phyloP scores from a whole-genome alignment of 2,329 filamentous ascomycete species.

The Penicillium sp. region DNA sequence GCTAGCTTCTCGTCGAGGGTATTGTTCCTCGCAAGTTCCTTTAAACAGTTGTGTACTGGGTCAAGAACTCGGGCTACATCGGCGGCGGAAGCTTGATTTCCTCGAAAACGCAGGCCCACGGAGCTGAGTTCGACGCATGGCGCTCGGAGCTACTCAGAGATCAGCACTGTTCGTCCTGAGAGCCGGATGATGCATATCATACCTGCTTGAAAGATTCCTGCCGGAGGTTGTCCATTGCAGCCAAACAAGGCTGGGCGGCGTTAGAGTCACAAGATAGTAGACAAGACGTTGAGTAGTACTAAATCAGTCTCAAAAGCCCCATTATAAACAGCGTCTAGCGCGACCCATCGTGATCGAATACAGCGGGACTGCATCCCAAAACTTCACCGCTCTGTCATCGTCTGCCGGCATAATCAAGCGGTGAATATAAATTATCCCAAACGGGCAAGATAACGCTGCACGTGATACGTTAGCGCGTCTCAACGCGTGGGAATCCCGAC shows the following conservation, averaged over 20 bases:
- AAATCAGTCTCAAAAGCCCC: neutral
- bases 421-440: conserved; percentile 12
- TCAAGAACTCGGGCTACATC: conserved; percentile 50
- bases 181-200: conserved; percentile 1
- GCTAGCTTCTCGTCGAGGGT: conserved; percentile 75
- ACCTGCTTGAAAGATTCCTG: conserved; percentile 44
- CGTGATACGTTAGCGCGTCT: conserved; percentile 14
- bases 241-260: neutral
- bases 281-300: neutral
- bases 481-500: conserved; percentile 1
- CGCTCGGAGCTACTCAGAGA: conserved; percentile 51
- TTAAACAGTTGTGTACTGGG: conserved; percentile 38
- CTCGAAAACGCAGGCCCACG: conserved; percentile 50
- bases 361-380: conserved; percentile 4
- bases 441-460: conserved; percentile 13
- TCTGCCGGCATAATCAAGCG: conserved; percentile 26
- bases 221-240: conserved; percentile 35
- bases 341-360: conserved; percentile 4
- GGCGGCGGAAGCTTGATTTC: conserved; percentile 42
- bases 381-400: conserved; percentile 16
- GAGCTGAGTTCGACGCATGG: conserved; percentile 59
- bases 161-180: neutral
- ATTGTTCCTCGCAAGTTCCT: conserved; percentile 39
- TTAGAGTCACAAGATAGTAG: neutral
- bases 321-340: neutral